These are phyloP conservation scores for Colletotrichum horii DNA, from an alignment of 2,329 filamentous ascomycete species.

Conservation along the genomic window DNA sequence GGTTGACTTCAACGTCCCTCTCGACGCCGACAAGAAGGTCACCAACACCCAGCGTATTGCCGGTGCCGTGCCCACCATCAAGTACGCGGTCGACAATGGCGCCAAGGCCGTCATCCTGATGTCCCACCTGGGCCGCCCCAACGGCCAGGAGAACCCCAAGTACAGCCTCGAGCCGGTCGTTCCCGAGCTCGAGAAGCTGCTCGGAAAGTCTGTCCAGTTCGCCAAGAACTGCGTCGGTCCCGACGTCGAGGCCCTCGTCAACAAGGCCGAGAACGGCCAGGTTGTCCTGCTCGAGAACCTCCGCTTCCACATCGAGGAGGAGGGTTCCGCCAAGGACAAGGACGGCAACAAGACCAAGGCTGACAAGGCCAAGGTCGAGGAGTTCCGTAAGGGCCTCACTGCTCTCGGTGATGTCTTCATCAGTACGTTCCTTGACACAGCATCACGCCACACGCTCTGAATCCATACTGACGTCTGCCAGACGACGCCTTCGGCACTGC, in stretches of 20 bases:
- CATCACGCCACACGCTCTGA: not conserved
- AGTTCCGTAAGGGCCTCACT: constrained; percentile 95
- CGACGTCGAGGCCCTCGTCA: constrained; percentile 88
- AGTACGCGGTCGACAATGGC: constrained; percentile 87
- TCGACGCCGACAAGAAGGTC: constrained; percentile 89
- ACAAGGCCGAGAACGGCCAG: constrained; percentile 79
- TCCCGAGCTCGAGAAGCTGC: constrained; percentile 87
- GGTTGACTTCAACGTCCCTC: constrained; percentile 99
- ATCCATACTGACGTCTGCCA: constrained; percentile 39
- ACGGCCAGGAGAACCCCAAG: constrained; percentile 88
- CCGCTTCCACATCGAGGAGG: constrained; percentile 97
- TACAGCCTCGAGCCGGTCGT: constrained; percentile 95
- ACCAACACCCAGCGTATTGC: constrained; percentile 99
- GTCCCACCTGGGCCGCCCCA: constrained; percentile 96
- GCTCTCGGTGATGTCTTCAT: constrained; percentile 94
- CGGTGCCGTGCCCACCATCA: constrained; percentile 93
- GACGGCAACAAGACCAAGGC: constrained; percentile 98
- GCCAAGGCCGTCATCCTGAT: constrained; percentile 95
- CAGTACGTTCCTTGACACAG: constrained; percentile 65
- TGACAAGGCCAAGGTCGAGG: constrained; percentile 87
- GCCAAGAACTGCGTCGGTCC: constrained; percentile 89
- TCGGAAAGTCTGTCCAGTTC: constrained; percentile 85
- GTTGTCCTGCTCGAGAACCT: constrained; percentile 96
- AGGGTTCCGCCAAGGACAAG: constrained; percentile 92
- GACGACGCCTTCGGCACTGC: constrained; percentile 99